A percentile compares a stretch with the other conserved stretches of the same genome.
These are phyloP conservation scores for Obba rivulosa DNA, from an alignment of 768 basidiomycete species.

Conservation along the genomic window DNA sequence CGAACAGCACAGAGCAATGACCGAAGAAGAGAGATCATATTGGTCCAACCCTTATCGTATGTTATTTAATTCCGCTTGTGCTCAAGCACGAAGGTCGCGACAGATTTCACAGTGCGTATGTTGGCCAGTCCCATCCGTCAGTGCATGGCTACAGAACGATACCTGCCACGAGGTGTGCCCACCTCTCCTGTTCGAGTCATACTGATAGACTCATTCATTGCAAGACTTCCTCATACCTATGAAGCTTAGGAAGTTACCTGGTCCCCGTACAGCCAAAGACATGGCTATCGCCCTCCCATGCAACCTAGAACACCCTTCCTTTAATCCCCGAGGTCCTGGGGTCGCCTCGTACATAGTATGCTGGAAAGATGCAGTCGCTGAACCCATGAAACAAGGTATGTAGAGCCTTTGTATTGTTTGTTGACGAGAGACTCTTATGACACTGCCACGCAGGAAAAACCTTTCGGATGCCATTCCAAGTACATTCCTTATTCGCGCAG, in stretches of 20 bases:
- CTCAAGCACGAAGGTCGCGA: neutral
- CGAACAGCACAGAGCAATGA: constrained; percentile 40
- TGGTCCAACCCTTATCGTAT: constrained; percentile 76
- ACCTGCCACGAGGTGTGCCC: constrained; percentile 52
- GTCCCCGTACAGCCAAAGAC: constrained; percentile 9
- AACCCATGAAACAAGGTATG: constrained; percentile 34
- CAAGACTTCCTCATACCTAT: neutral
- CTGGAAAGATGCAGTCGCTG: constrained; percentile 43
- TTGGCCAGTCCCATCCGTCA: constrained; percentile 56
- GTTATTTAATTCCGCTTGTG: constrained; percentile 11
- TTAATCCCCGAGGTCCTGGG: constrained; percentile 41
- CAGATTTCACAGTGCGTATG: constrained; percentile 55
- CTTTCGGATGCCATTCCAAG: neutral
- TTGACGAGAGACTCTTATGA: neutral
- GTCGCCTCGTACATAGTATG: constrained; percentile 54
- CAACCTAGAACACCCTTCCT: constrained; percentile 63
- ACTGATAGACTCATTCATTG: neutral
- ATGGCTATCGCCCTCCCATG: constrained; percentile 39
- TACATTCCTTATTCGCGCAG: constrained; percentile 41
- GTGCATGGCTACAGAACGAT: constrained; percentile 44
- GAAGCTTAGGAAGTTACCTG: constrained; percentile 22
- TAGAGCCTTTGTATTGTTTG: neutral
- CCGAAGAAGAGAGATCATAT: constrained; percentile 54
- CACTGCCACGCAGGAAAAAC: neutral
- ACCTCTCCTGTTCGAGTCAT: neutral